Base-by-base conservation (phyloP, 106 monocot species). In the Triglochin maritima region DNA sequence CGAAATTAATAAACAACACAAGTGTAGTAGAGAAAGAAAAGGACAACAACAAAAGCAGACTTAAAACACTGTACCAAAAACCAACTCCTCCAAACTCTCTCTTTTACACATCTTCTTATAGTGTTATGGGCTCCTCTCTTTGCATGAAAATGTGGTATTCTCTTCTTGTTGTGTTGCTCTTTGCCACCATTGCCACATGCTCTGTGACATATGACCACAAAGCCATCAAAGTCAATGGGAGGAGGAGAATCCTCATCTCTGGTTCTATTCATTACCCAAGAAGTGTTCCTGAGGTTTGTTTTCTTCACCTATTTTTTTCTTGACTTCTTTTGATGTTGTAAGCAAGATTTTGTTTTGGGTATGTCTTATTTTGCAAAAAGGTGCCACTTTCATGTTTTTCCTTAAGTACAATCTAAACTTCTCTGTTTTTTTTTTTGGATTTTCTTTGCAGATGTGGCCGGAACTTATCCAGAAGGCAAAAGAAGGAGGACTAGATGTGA, bases 401-500 rank as follows among this genome's bases (percentile, higher is more conserved):
- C 5, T 55, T 6, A 5, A 59, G 12, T 59, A 6, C n/a, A 5
- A 62, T 44, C 44, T 44, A 4, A 5, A 6, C 17, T 62, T 42
- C 29, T 29, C 29, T 29, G 29, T 1, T 29, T 29, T 29, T 29
- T 29, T 29, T 29, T 29, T 29, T 29, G 29, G 29, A 29, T 29
- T 29, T 29, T 29, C 56, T 68, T 17, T 6, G 41, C 68, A 76
- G 76, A 76, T 69, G 69, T 76, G 69, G 76, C 76, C 76, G 9
- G 69, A 68, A 69, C 76, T 76, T 47, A 76, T 76, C 43, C 68
- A 76, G 53, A 76, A 76, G 76, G 76, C 76, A 16, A 76, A 76
- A 63, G 76, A 68, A 44, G 76, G 69, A 62, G 76, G 69, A 0
- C 48, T 76, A 46, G 76, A 76, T 69, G 76, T 62, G 44, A 76